A percentile compares a stretch with the other conserved stretches of the same genome.
Evolutionary conservation across 2,329 filamentous ascomycete genomes (phyloP).

Genomic region (Colletotrichum sp.): DNA sequence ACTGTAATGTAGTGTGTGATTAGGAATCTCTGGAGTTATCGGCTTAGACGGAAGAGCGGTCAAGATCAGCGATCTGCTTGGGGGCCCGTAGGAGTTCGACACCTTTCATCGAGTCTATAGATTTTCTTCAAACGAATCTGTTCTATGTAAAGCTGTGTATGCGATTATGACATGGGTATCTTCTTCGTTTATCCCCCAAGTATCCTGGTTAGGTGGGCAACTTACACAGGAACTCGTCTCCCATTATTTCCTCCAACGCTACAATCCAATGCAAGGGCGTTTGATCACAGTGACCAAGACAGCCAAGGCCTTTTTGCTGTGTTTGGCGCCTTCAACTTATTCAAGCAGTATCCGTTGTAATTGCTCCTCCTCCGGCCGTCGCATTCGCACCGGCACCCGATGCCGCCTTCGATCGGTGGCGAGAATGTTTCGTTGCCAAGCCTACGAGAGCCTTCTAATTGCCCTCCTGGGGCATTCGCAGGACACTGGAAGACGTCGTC

Average conservation of each 20-base stretch:
- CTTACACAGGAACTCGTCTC: background rate
- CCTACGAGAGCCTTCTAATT: slow-evolving; percentile 33
- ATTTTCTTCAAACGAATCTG: background rate
- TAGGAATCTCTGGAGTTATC: slow-evolving; percentile 7
- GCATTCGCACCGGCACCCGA: slow-evolving; percentile 46
- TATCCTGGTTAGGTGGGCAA: background rate
- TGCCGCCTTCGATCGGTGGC: slow-evolving; percentile 35
- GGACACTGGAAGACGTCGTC: slow-evolving; percentile 34
- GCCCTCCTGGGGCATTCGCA: slow-evolving; percentile 39
- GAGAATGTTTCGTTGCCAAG: slow-evolving; percentile 31
- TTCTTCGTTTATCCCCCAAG: background rate
- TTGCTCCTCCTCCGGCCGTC: slow-evolving; percentile 36
- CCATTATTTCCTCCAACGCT: background rate
- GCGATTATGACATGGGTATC: background rate
- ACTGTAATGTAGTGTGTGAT: slow-evolving; percentile 15
- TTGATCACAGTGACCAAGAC: slow-evolving; percentile 22
- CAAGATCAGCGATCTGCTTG: background rate
- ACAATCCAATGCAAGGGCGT: background rate
- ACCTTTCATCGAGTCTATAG: background rate
- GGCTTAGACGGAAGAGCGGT: background rate
- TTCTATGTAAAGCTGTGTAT: background rate
- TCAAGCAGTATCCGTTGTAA: slow-evolving; percentile 36
- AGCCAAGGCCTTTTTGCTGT: slow-evolving; percentile 35
- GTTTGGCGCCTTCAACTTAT: slow-evolving; percentile 46
- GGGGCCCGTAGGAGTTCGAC: background rate